Base-by-base conservation (phyloP, 2,329 filamentous ascomycete species). In the Alternaria angustiovoidea region DNA sequence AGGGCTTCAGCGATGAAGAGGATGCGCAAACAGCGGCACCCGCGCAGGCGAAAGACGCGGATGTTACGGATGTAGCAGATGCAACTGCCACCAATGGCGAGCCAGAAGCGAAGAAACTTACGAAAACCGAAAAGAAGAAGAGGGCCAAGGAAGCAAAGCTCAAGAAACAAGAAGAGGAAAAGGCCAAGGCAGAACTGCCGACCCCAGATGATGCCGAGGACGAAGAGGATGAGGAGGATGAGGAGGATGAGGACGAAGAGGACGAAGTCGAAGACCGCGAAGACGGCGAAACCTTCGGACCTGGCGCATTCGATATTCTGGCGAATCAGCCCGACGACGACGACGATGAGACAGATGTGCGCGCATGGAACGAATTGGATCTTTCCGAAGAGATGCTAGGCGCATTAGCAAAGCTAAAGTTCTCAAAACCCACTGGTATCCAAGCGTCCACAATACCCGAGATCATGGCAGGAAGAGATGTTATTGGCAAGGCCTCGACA, bases 401-500 rank as follows among this genome's bases (percentile, higher is more conserved):
- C 2, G 88, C 92, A 16, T 82, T 99, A 32, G 89, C 92, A 2
- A 91, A 89, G 67, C 83, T 98, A 62, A 91, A 90, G 59, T 98
- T 98, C 75, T 75, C 85, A 5, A 89, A 87, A 59, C 95, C 95
- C 1, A 97, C 94, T 0, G 80, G 86, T 0, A 97, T 99, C 59
- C 95, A 99, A 76, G 80, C 84, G 20, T 84, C 88, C 34, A 84
- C 92, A 1, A 96, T 99, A 68, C 94, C 95, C 0, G 86, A 91
- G 54, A 91, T 97, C 46, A 76, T 94, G 20, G 87, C 88, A 6
- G 94, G 94, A 0, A 91, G 92, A 75, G 94, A 99, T 78, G 90
- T 98, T 16, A 91, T 99, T 65, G 95, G 95, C 42, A 99, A 99
- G 81, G 95, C 95, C 2, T 91, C 94, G 11, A 99, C 95, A 0